These are phyloP conservation scores for Saccharomycopsis lassenensis DNA, from an alignment of 805 yeast genomes.

Conservation along the genomic window DNA sequence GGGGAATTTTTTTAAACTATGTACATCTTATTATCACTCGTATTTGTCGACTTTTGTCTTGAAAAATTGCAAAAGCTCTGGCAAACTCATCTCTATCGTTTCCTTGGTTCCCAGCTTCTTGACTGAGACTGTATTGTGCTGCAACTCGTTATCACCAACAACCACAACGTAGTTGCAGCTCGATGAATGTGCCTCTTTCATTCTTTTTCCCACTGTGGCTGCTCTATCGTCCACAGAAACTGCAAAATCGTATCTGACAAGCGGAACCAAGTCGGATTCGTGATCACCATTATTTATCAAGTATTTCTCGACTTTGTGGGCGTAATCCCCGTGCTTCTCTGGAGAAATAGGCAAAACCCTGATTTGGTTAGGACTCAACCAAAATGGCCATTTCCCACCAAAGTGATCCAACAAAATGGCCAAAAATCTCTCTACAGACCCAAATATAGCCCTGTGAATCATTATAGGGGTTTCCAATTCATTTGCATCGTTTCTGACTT, in stretches of 20 bases:
- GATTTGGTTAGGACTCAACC: constrained; percentile 91
- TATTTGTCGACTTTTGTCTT: too few species aligned
- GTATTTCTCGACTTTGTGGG: constrained; percentile 34
- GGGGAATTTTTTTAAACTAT: too few species aligned
- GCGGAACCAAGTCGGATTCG: constrained; percentile 26
- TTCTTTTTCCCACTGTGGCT: constrained; percentile 71
- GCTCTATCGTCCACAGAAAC: constrained; percentile 67
- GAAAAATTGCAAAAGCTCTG: too few species aligned
- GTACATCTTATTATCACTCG: too few species aligned
- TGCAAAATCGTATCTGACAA: constrained; percentile 44
- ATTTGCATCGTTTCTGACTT: constrained; percentile 33
- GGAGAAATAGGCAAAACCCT: constrained; percentile 66
- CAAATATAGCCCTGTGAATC: constrained; percentile 93
- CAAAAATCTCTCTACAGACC: constrained; percentile 86
- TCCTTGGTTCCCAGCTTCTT: too few species aligned
- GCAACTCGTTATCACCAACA: constrained; percentile 82
- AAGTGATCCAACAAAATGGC: constrained; percentile 86
- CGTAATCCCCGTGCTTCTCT: constrained; percentile 44
- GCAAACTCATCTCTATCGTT: too few species aligned
- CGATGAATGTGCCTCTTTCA: constrained; percentile 63
- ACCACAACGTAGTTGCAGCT: constrained; percentile 75
- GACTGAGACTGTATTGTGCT: too few species aligned
- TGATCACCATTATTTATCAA: constrained; percentile 25
- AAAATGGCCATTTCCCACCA: constrained; percentile 94
- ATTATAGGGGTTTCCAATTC: constrained; percentile 67